Conservation (phyloP, 495 filamentous ascomycete species). For the Penicillium parvum region DNA sequence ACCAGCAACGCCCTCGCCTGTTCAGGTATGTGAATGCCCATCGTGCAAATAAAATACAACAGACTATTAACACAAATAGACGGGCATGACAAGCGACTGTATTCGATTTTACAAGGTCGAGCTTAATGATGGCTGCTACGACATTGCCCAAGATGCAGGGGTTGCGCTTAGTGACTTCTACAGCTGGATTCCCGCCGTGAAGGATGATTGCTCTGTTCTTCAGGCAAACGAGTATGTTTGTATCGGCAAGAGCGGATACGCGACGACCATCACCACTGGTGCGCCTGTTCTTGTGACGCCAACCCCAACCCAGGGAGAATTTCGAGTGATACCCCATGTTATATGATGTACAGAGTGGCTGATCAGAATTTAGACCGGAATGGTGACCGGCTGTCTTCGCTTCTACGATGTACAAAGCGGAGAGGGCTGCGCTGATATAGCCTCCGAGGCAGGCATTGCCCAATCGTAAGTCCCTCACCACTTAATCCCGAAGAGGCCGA, state of each 20-base stretch:
- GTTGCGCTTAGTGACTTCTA: neutral
- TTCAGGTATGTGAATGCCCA: neutral
- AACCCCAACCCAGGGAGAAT: neutral
- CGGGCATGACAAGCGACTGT: neutral
- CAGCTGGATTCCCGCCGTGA: neutral
- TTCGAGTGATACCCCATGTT: neutral
- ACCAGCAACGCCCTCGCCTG: neutral
- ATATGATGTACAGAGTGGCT: neutral
- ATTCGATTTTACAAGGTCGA: neutral
- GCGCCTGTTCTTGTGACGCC: neutral
- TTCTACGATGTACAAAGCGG: neutral
- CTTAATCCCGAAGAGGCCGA: too few species aligned
- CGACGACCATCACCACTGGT: neutral
- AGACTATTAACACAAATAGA: too few species aligned
- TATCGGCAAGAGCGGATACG: neutral
- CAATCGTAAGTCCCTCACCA: neutral
- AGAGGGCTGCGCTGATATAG: neutral
- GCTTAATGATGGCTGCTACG: neutral
- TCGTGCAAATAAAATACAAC: too few species aligned
- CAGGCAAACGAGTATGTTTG: neutral
- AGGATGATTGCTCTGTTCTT: neutral
- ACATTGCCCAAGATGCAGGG: neutral
- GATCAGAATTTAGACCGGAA: neutral
- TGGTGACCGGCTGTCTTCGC: neutral
- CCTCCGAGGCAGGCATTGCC: neutral